Percentiles rank a stretch among this genome's conserved stretches.
Conservation (phyloP, 164 flowering plant species). For the Stephania yunnanensis region DNA sequence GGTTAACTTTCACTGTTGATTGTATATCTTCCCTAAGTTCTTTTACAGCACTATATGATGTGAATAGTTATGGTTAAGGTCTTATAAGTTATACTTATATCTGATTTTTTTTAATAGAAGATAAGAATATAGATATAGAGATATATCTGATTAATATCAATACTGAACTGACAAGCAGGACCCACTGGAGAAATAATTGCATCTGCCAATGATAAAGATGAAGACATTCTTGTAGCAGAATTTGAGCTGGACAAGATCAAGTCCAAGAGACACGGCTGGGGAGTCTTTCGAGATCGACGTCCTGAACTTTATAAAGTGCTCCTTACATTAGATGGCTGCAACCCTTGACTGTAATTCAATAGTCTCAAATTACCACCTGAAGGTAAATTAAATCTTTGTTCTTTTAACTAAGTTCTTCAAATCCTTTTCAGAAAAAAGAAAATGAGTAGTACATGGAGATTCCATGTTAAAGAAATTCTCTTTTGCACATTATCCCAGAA, state of each 20-base stretch:
- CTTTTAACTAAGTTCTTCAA: neutral
- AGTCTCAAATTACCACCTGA: neutral
- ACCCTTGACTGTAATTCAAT: constrained; percentile 18
- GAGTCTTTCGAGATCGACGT: constrained; percentile 90
- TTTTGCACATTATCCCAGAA: neutral
- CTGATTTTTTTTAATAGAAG: too few relatives aligned
- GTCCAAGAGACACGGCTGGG: constrained; percentile 81
- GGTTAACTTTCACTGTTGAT: constrained; percentile 32
- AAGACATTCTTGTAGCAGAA: constrained; percentile 69
- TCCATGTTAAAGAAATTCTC: neutral
- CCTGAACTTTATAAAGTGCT: constrained; percentile 92
- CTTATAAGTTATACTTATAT: neutral
- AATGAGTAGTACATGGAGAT: neutral
- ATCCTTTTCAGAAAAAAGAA: neutral
- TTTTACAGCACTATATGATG: neutral
- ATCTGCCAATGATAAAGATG: constrained; percentile 69
- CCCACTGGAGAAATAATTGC: constrained; percentile 90
- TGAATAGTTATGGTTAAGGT: neutral
- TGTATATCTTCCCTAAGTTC: neutral
- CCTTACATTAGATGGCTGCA: constrained; percentile 81
- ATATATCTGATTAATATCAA: neutral
- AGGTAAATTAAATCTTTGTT: constrained; percentile 5
- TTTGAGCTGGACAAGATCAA: constrained; percentile 82
- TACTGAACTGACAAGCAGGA: constrained; percentile 35
- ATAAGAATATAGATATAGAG: too few relatives aligned